Conservation (phyloP, 257 asterid genomes). For the Salvia splendens region DNA sequence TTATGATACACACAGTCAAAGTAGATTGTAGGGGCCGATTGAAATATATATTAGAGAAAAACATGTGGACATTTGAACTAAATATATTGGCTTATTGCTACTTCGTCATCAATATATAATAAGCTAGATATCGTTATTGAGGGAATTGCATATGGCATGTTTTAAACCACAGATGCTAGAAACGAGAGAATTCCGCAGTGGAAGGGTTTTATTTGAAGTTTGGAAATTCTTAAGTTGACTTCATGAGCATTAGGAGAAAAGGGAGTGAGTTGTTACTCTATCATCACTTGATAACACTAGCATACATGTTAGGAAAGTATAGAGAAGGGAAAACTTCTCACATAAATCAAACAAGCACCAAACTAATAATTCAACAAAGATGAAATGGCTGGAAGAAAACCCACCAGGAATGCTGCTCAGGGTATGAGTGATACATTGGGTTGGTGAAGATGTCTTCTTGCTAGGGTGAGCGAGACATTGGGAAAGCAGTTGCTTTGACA, state of each 20-base stretch:
- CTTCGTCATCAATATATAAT: not conserved
- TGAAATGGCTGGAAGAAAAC: not conserved
- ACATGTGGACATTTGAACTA: not conserved
- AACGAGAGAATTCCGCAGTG: not conserved
- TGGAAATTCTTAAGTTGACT: conserved; percentile 14
- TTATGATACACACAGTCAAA: not conserved
- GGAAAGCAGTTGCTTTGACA: not conserved
- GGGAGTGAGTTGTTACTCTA: not conserved
- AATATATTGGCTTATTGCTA: not conserved
- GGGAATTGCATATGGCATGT: not conserved
- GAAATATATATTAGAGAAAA: conserved; percentile 1
- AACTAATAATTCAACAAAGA: not conserved
- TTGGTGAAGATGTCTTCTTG: conserved; percentile 8
- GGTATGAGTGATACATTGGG: not conserved
- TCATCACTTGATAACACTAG: conserved; percentile 5
- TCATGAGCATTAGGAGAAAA: not conserved
- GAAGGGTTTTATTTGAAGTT: conserved; percentile 1
- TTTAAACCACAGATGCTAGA: conserved; percentile 16
- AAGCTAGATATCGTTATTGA: conserved; percentile 3
- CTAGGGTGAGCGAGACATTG: conserved; percentile 3
- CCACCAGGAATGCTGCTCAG: not conserved
- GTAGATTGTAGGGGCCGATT: not conserved
- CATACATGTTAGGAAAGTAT: not conserved
- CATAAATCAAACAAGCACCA: not conserved
- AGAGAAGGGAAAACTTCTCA: not conserved